Percentiles rank a stretch among this genome's conserved stretches.
Evolutionary conservation across 108 stramenopile genomes (phyloP).

Genomic region (Cyclotella cryptica): DNA sequence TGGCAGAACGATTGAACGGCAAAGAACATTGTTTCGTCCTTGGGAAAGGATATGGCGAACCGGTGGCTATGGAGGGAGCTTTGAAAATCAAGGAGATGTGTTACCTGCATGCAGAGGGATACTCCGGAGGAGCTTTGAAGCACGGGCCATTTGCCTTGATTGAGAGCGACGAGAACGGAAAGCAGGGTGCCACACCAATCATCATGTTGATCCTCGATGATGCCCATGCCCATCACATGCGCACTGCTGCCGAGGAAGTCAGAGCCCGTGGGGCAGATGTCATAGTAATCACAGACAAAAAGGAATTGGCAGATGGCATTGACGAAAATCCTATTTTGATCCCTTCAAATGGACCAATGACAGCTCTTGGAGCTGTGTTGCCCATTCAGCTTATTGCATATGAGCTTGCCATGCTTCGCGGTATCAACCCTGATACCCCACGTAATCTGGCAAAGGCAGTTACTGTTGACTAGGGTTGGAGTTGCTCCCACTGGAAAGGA

Average conservation of each 20-base stretch:
- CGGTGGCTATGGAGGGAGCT: conserved; percentile 96
- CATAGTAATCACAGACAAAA: conserved; percentile 93
- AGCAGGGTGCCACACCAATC: conserved; percentile 96
- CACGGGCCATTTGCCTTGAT: conserved; percentile 98
- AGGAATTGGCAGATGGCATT: conserved; percentile 75
- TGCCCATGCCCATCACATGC: conserved; percentile 95
- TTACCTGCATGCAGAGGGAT: conserved; percentile 98
- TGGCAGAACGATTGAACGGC: conserved; percentile 81
- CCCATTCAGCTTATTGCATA: conserved; percentile 98
- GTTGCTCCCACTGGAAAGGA: not conserved
- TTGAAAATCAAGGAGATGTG: conserved; percentile 99
- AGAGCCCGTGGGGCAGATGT: conserved; percentile 97
- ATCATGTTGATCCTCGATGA: conserved; percentile 92
- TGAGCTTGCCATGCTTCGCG: conserved; percentile 94
- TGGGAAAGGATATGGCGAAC: conserved; percentile 94
- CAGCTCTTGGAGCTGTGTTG: conserved; percentile 92
- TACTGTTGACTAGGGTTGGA: conserved; percentile 85
- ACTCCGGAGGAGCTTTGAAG: conserved; percentile 98
- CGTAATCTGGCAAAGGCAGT: conserved; percentile 99
- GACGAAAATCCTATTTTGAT: conserved; percentile 94
- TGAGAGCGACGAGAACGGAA: conserved; percentile 86
- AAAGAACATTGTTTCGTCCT: conserved; percentile 97
- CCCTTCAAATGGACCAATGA: conserved; percentile 94
- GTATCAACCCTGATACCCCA: conserved; percentile 98
- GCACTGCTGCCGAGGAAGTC: conserved; percentile 95